These are phyloP conservation scores for Austroboletus novae-zelandiae DNA, from an alignment of 1,284 basidiomycete genomes.

Conservation along the genomic window DNA sequence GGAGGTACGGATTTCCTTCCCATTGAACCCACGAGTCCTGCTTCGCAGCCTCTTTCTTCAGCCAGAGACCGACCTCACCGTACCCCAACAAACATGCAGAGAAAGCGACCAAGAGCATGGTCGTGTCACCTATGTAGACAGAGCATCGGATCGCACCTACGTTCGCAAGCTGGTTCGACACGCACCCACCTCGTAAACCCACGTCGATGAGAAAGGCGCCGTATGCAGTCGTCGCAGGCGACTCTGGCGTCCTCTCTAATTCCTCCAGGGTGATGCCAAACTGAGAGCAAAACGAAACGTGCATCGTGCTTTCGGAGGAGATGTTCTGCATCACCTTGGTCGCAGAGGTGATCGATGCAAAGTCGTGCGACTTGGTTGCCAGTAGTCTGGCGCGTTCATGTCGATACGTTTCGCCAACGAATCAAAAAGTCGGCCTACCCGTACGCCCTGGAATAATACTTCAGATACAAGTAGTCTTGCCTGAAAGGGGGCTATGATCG, in stretches of 20 bases:
- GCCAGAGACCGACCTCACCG: conserved; percentile 89
- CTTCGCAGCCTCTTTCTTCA: conserved; percentile 53
- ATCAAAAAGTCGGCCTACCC: conserved; percentile 41
- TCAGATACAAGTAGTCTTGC: conserved; percentile 76
- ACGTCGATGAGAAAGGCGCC: conserved; percentile 83
- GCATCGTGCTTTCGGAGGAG: conserved; percentile 70
- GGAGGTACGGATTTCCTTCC: conserved; percentile 69
- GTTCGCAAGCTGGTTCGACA: background rate
- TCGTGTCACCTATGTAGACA: conserved; percentile 61
- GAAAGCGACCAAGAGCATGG: conserved; percentile 77
- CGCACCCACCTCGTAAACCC: conserved; percentile 58
- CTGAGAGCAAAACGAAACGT: conserved; percentile 65
- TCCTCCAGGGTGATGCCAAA: conserved; percentile 67
- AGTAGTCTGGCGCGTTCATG: conserved; percentile 51
- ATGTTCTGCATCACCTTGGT: conserved; percentile 67
- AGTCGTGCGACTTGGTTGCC: conserved; percentile 72
- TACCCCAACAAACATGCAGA: conserved; percentile 90
- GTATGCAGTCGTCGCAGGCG: conserved; percentile 75
- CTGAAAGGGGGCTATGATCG: conserved; percentile 34
- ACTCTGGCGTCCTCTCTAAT: conserved; percentile 63
- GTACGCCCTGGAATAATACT: conserved; percentile 76
- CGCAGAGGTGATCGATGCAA: conserved; percentile 63
- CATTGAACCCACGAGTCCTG: conserved; percentile 54
- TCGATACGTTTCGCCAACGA: background rate
- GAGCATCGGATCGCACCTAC: background rate